phyloP scores from a whole-genome alignment of 192 early-diverging fungal genomes.

The Lunasporangiospora selenospora region DNA sequence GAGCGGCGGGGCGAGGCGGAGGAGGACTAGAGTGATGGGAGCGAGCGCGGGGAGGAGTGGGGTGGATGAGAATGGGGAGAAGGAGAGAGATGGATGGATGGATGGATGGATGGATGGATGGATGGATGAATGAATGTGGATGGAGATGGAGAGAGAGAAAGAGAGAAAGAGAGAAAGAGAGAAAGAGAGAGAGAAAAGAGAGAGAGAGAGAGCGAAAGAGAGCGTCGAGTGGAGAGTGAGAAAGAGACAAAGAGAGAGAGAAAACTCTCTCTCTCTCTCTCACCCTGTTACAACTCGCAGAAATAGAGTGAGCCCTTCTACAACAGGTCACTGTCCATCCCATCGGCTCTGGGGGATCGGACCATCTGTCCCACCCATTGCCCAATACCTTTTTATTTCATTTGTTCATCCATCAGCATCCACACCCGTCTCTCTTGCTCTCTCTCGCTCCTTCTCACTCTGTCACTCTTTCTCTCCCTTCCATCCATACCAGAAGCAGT shows the following conservation, averaged over 20 bases:
- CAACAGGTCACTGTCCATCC: neutral
- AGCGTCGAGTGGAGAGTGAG: neutral
- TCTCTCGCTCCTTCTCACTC: too few species aligned
- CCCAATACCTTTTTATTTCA: too few species aligned
- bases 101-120: neutral
- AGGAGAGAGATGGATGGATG: slow-evolving; percentile 2
- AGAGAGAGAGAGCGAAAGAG: neutral
- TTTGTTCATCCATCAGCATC: too few species aligned
- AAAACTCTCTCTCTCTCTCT: too few species aligned
- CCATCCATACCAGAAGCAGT: too few species aligned
- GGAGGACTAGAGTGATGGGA: neutral
- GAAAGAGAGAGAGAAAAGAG: neutral
- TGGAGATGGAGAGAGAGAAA: neutral
- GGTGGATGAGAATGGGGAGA: neutral
- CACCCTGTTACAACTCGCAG: too few species aligned
- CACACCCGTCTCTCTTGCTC: too few species aligned
- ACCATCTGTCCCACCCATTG: too few species aligned
- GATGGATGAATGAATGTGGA: neutral
- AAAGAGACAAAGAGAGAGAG: neutral
- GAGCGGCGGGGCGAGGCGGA: too few species aligned
- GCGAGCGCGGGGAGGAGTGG: neutral
- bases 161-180: neutral
- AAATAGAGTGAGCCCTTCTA: neutral
- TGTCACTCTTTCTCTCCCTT: too few species aligned
- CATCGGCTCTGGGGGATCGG: too few species aligned